phyloP scores from a whole-genome alignment of 805 yeast species.

The Monosporozyma solicola region DNA sequence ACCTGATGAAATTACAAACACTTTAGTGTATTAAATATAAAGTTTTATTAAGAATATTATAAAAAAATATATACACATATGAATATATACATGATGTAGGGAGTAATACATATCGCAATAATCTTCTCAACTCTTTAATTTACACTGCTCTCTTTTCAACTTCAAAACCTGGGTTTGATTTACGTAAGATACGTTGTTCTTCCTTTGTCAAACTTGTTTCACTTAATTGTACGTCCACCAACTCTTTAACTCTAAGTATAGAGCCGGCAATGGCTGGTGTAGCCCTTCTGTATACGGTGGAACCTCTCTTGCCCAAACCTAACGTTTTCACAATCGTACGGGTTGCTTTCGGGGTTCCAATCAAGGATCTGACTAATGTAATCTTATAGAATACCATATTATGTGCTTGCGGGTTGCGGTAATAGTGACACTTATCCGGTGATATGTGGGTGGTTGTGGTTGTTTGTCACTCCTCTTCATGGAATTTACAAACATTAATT shows the following conservation, averaged over 20 bases:
- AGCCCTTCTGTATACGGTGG: conserved; percentile 61
- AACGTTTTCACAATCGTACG: conserved; percentile 58
- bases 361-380: conserved; percentile 71
- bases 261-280: conserved; percentile 79
- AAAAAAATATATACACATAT: background rate
- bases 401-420: background rate
- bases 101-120: background rate
- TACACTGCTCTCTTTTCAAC: conserved; percentile 28
- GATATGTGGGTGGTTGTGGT: background rate
- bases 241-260: conserved; percentile 73
- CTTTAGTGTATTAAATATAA: background rate
- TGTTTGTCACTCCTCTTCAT: background rate
- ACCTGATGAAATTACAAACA: conserved; percentile 12
- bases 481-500: background rate
- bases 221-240: conserved; percentile 71
- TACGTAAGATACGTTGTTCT: conserved; percentile 48
- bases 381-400: conserved; percentile 48
- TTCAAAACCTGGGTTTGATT: conserved; percentile 55
- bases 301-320: conserved; percentile 70
- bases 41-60: background rate
- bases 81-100: background rate
- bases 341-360: conserved; percentile 68
- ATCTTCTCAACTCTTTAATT: background rate
- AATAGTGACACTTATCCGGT: background rate
- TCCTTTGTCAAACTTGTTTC: conserved; percentile 41